A percentile compares a stretch with the other conserved stretches of the same genome.
Conservation (phyloP, 2,329 filamentous ascomycete genomes). For the Hypoxylon sp. region DNA sequence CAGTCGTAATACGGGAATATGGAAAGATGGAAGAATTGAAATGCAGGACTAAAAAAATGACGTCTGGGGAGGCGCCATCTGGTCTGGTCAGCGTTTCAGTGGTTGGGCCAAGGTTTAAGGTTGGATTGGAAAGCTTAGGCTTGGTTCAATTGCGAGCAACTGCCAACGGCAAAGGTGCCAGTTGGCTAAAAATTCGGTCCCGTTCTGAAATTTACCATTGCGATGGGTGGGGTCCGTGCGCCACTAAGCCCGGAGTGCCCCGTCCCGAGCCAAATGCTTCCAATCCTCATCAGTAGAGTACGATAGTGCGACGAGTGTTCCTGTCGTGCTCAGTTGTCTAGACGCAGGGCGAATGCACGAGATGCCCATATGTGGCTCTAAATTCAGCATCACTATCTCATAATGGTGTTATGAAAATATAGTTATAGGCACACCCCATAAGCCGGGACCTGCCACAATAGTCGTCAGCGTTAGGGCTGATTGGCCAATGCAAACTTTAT, state of each 20-base stretch:
- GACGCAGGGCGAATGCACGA: not conserved
- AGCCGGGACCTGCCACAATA: slow-evolving; percentile 12
- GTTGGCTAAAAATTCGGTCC: slow-evolving; percentile 18
- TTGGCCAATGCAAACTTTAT: slow-evolving; percentile 29
- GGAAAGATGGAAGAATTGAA: slow-evolving; percentile 29
- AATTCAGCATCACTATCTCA: not conserved
- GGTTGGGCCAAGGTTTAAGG: slow-evolving; percentile 15
- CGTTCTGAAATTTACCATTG: slow-evolving; percentile 7
- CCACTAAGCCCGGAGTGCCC: slow-evolving; percentile 1
- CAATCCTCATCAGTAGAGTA: not conserved
- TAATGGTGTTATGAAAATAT: not conserved
- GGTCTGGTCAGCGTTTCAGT: slow-evolving; percentile 36
- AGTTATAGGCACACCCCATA: not conserved
- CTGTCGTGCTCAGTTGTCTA: not conserved
- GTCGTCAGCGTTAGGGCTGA: slow-evolving; percentile 8
- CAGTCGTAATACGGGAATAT: slow-evolving; percentile 16
- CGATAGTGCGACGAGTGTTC: not conserved
- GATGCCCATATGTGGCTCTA: not conserved
- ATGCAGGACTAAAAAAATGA: slow-evolving; percentile 45
- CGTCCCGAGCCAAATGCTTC: slow-evolving; percentile 14
- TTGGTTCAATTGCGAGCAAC: slow-evolving; percentile 22
- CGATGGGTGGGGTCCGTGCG: slow-evolving; percentile 7
- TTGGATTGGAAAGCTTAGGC: slow-evolving; percentile 27
- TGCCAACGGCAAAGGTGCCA: slow-evolving; percentile 18
- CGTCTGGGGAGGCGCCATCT: slow-evolving; percentile 45